Percentiles rank a stretch among this genome's conserved stretches.
These are phyloP conservation scores for Gilbertella persicaria DNA, from an alignment of 371 early-diverging fungal species.

Conservation along the genomic window DNA sequence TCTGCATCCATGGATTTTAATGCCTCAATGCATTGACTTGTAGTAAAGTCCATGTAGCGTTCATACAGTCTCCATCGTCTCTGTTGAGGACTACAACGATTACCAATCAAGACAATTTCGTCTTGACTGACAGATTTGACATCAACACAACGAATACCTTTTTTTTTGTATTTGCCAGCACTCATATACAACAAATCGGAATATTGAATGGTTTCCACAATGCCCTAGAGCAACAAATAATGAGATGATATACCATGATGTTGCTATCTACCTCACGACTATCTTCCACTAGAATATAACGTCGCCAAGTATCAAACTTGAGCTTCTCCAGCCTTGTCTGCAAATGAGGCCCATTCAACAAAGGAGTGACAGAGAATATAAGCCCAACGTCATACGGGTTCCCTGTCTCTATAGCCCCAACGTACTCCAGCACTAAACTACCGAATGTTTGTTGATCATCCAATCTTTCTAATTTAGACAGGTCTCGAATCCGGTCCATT, in stretches of 20 bases:
- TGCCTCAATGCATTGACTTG: constrained; percentile 23
- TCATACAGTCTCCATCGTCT: constrained; percentile 24
- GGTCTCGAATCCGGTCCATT: constrained; percentile 27
- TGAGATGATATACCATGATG: neutral
- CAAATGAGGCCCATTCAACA: neutral
- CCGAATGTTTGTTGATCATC: constrained; percentile 1
- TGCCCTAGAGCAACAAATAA: constrained; percentile 25
- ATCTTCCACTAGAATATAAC: constrained; percentile 41
- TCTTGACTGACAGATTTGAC: neutral
- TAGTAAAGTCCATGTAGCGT: constrained; percentile 36
- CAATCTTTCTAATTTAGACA: constrained; percentile 9
- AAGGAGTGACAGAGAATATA: neutral
- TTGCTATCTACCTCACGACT: constrained; percentile 17
- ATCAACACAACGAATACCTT: constrained; percentile 15
- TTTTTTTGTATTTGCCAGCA: constrained; percentile 8
- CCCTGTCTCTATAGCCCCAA: neutral
- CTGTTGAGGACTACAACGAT: neutral
- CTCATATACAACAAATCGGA: constrained; percentile 31
- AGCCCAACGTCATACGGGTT: neutral
- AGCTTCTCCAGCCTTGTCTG: constrained; percentile 12
- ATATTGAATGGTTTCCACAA: constrained; percentile 29
- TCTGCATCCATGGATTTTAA: constrained; percentile 16
- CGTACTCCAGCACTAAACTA: constrained; percentile 21
- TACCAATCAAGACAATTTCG: neutral
- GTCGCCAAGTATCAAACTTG: constrained; percentile 11